These are phyloP conservation scores for Urochloa ruziziensis DNA, from an alignment of 176 grass and related monocot genomes.

Conservation along the genomic window DNA sequence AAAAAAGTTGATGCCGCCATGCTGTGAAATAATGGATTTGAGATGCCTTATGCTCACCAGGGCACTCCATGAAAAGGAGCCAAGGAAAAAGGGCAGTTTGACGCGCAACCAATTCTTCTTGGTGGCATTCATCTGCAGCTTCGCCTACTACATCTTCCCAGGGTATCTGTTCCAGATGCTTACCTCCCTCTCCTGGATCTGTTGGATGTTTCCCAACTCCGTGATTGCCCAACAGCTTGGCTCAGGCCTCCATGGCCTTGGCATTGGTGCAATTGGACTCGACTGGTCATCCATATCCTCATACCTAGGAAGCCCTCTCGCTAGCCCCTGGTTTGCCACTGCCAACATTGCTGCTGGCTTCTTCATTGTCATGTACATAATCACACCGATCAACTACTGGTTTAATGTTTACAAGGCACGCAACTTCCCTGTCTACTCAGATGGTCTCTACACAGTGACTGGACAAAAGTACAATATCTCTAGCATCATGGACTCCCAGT, in stretches of 20 bases:
- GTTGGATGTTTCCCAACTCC: slow-evolving; percentile 68
- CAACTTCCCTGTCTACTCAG: slow-evolving; percentile 81
- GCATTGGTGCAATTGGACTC: slow-evolving; percentile 65
- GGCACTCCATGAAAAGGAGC: slow-evolving; percentile 77
- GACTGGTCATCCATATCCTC: slow-evolving; percentile 85
- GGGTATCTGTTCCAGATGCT: slow-evolving; percentile 93
- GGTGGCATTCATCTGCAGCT: slow-evolving; percentile 72
- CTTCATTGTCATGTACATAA: slow-evolving; percentile 64
- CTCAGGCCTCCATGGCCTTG: slow-evolving; percentile 65
- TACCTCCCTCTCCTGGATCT: slow-evolving; percentile 90
- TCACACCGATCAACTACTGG: slow-evolving; percentile 74
- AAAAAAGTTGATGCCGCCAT: not conserved
- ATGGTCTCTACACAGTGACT: slow-evolving; percentile 50
- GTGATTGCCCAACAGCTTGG: slow-evolving; percentile 84
- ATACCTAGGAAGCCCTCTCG: slow-evolving; percentile 86
- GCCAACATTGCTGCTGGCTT: slow-evolving; percentile 81
- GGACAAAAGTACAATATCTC: slow-evolving; percentile 84
- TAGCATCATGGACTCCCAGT: slow-evolving; percentile 63
- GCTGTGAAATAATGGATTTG: not conserved
- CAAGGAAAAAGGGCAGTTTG: slow-evolving; percentile 52
- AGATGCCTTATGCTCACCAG: not conserved
- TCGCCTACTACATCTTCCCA: slow-evolving; percentile 78
- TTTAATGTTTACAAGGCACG: slow-evolving; percentile 67
- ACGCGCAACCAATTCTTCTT: slow-evolving; percentile 86
- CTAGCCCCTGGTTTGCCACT: slow-evolving; percentile 95